Evolutionary conservation across 768 basidiomycete species (phyloP).

Genomic region (Lactifluus hygrophoroides): DNA sequence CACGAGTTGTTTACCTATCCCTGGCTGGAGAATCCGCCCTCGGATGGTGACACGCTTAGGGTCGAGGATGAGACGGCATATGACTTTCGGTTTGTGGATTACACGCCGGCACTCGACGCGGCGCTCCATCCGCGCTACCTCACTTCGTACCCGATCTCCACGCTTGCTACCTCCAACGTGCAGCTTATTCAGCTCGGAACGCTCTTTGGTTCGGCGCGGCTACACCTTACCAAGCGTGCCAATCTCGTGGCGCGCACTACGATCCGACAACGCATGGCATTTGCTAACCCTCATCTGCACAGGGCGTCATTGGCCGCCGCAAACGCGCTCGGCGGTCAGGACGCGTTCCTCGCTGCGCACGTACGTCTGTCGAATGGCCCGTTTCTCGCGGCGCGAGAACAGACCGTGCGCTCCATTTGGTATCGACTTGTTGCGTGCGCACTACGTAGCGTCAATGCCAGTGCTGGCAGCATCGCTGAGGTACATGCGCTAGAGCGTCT

Average conservation of each 20-base stretch:
- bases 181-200: conserved; percentile 64
- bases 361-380: conserved; percentile 61
- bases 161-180: conserved; percentile 33
- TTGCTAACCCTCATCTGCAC: conserved; percentile 41
- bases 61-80: conserved; percentile 52
- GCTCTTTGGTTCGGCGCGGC: conserved; percentile 66
- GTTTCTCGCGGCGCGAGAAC: conserved; percentile 38
- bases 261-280: conserved; percentile 50
- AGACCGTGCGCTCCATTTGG: conserved; percentile 45
- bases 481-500: conserved; percentile 8
- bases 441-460: conserved; percentile 28
- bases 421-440: conserved; percentile 44
- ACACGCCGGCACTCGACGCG: conserved; percentile 9
- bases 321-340: conserved; percentile 31
- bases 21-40: conserved; percentile 40
- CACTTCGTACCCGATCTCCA: conserved; percentile 35
- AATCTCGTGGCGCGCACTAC: conserved; percentile 37
- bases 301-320: conserved; percentile 33
- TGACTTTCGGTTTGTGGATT: conserved; percentile 52
- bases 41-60: conserved; percentile 35
- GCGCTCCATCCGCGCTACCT: conserved; percentile 30
- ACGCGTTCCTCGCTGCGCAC: conserved; percentile 52
- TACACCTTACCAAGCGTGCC: conserved; percentile 38
- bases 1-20: conserved; percentile 41
- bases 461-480: background rate